phyloP scores from a whole-genome alignment of 2,329 filamentous ascomycete genomes.

The Xylaria digitata region DNA sequence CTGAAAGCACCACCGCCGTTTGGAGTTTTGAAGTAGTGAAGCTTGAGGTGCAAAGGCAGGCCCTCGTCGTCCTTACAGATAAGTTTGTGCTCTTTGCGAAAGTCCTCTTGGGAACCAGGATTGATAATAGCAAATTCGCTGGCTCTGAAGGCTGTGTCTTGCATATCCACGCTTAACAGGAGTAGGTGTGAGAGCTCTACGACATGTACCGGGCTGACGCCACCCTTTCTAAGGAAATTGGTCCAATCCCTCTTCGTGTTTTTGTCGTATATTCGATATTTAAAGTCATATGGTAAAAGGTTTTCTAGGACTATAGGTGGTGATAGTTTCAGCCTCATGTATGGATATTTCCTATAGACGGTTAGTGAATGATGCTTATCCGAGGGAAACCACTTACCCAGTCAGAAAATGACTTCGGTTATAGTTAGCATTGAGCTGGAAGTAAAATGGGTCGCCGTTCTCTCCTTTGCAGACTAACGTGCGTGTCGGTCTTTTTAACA shows the following conservation, averaged over 20 bases:
- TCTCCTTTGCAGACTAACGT: slow-evolving; percentile 92
- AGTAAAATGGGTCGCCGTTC: slow-evolving; percentile 91
- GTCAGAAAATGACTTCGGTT: slow-evolving; percentile 86
- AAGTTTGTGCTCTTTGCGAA: slow-evolving; percentile 82
- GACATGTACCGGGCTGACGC: slow-evolving; percentile 95
- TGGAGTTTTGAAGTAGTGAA: slow-evolving; percentile 92
- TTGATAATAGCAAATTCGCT: slow-evolving; percentile 99
- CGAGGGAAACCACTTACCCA: slow-evolving; percentile 61
- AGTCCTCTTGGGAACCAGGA: slow-evolving; percentile 86
- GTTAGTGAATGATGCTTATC: slow-evolving; percentile 47
- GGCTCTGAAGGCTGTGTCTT: slow-evolving; percentile 92
- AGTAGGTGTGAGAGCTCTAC: slow-evolving; percentile 95
- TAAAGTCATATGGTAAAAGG: slow-evolving; percentile 95
- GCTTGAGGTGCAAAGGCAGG: slow-evolving; percentile 79
- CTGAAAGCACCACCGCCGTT: slow-evolving; percentile 96
- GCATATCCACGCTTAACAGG: slow-evolving; percentile 93
- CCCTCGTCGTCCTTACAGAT: slow-evolving; percentile 87
- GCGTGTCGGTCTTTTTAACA: slow-evolving; percentile 84
- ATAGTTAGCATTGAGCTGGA: slow-evolving; percentile 89
- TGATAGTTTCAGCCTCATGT: slow-evolving; percentile 92
- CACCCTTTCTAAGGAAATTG: slow-evolving; percentile 96
- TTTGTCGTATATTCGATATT: slow-evolving; percentile 98
- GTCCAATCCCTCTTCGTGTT: slow-evolving; percentile 99
- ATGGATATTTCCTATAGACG: slow-evolving; percentile 78
- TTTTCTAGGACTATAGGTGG: slow-evolving; percentile 96